Base-by-base conservation (phyloP, 257 asterid genomes). In the Fraxinus excelsior region DNA sequence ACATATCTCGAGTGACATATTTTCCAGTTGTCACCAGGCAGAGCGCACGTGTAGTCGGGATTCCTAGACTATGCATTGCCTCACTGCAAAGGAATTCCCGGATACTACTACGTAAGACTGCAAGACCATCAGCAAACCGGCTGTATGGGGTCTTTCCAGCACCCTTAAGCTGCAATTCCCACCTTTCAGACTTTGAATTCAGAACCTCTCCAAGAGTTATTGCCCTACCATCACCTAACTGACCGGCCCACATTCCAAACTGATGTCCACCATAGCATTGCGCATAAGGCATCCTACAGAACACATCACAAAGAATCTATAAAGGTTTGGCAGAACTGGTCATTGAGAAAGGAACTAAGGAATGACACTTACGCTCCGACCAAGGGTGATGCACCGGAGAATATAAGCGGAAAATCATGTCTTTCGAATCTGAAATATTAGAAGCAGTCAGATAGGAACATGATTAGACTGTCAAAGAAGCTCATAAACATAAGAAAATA, bases 261-360 rank as follows among this genome's bases (percentile, higher is more conserved):
- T 96, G 99, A 88, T 96, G 99, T 71, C 99, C 99, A 71, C 99
- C 99, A 76, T 96, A 96, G 88, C 97, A 93, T 76, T 96, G 99
- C 72, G 99, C 94, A 82, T 91, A 93, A 44, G 97, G 85, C 79
- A 88, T 72, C 82, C 99, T 96, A 60, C 16, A 74, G 49, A 79
- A 64, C 70, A 51, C 32, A 71, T 25, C 37, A 37, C 44, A 74
- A 76, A 68, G 32, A 67, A 60, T 71, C 23, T 14, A 73, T 46
- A 79, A 14, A 64, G 23, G 42, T n/a, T 62, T 62, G 34, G 18
- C 7, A 62, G 19, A 62, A 62, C 34, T 62, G 68, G 0, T 62
- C 68, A 62, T 10, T 4, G 35, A 62, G 35, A 62, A 26, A 62
- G 28, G 7, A 62, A 23, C 6, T 62, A 62, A 67, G 80, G 56